These are phyloP conservation scores for Tetrapisispora nanseiensis DNA, from an alignment of 805 yeast genomes.

Conservation along the genomic window DNA sequence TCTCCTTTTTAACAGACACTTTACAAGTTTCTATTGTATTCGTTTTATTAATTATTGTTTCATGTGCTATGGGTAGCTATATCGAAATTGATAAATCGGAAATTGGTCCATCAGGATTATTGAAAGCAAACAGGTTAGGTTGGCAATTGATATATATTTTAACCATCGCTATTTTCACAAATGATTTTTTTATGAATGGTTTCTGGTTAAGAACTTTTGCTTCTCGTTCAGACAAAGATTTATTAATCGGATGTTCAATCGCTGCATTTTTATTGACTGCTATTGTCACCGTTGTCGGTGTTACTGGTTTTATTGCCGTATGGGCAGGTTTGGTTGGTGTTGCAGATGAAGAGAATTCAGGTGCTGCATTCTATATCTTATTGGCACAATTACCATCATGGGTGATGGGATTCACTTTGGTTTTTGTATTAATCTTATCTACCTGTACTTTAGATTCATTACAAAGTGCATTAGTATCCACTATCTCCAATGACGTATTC, in stretches of 20 bases:
- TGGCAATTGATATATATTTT: constrained; percentile 85
- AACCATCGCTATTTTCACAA: constrained; percentile 78
- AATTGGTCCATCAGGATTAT: constrained; percentile 55
- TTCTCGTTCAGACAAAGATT: constrained; percentile 63
- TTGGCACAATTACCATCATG: constrained; percentile 69
- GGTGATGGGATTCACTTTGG: constrained; percentile 75
- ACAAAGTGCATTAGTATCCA: constrained; percentile 81
- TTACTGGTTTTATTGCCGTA: constrained; percentile 79
- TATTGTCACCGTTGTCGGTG: constrained; percentile 64
- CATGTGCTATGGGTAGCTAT: constrained; percentile 69
- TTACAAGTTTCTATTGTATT: constrained; percentile 72
- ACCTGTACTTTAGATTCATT: constrained; percentile 85
- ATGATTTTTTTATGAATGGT: constrained; percentile 83
- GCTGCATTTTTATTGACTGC: constrained; percentile 60
- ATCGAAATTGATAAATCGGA: constrained; percentile 48
- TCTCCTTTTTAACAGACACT: constrained; percentile 80
- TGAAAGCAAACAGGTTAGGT: constrained; percentile 61
- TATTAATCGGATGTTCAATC: constrained; percentile 62
- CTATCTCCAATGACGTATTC: constrained; percentile 82
- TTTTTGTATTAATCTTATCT: constrained; percentile 62
- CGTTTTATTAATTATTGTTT: constrained; percentile 55
- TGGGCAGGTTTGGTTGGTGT: constrained; percentile 65
- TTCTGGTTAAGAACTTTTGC: constrained; percentile 95
- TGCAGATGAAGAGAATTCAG: constrained; percentile 42
- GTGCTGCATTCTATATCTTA: constrained; percentile 62